Conservation (phyloP, 1,139 yeast species). For the Suhomyces taliae region DNA sequence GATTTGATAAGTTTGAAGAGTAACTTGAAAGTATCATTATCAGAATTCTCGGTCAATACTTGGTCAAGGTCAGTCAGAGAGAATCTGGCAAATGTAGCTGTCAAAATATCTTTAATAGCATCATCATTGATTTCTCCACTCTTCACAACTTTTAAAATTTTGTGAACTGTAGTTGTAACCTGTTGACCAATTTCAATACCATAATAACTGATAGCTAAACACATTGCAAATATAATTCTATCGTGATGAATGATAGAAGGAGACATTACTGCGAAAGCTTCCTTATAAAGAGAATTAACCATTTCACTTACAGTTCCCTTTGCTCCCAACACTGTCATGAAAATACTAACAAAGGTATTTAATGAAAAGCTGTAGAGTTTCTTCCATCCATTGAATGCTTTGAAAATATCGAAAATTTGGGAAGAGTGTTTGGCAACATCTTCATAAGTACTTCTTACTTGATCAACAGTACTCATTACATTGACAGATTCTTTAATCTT, state of each 20-base stretch:
- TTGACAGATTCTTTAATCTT: constrained; percentile 56
- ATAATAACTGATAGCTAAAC: constrained; percentile 33
- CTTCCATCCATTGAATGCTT: constrained; percentile 41
- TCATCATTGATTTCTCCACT: not conserved
- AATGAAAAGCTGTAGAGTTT: constrained; percentile 61
- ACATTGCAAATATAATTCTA: constrained; percentile 44
- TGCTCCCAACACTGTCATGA: constrained; percentile 36
- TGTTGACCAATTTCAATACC: constrained; percentile 26
- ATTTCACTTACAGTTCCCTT: constrained; percentile 6
- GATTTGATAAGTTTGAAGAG: constrained; percentile 16
- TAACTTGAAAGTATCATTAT: constrained; percentile 20
- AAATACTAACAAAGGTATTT: constrained; percentile 43
- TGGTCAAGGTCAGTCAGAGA: constrained; percentile 8
- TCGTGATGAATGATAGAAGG: constrained; percentile 54
- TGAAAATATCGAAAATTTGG: constrained; percentile 46
- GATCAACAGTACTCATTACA: constrained; percentile 56
- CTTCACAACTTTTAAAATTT: constrained; percentile 9
- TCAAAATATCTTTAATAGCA: constrained; percentile 7
- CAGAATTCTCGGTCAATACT: constrained; percentile 14
- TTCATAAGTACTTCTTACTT: constrained; percentile 45
- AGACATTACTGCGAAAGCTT: constrained; percentile 46
- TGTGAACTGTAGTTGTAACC: constrained; percentile 17
- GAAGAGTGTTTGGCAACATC: constrained; percentile 60
- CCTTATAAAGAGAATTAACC: constrained; percentile 33
- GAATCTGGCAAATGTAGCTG: constrained; percentile 11